A percentile compares a stretch with the other conserved stretches of the same genome.
Conservation (phyloP, 2,329 filamentous ascomycete species). For the Aspergillus quadrilineatus region DNA sequence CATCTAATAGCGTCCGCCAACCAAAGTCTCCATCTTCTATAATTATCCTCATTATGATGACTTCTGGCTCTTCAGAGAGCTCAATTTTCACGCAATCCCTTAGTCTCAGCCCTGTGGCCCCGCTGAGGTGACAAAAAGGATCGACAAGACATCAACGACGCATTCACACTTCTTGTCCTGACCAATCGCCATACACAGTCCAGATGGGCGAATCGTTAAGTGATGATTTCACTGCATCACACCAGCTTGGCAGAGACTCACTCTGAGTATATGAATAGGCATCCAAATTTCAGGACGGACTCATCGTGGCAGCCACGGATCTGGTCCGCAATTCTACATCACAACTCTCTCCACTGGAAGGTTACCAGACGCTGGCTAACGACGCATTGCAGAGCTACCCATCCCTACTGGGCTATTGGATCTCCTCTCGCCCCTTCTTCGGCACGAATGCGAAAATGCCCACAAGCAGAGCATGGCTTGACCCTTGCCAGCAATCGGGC, state of each 20-base stretch:
- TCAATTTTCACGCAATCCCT: neutral
- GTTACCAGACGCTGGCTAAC: neutral
- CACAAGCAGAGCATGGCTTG: neutral
- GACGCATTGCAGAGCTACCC: neutral
- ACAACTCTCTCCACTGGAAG: neutral
- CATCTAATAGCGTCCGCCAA: conserved; percentile 1
- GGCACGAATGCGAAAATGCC: too few relatives aligned
- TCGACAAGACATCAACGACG: conserved; percentile 6
- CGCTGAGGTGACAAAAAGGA: conserved; percentile 3
- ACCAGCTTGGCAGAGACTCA: neutral
- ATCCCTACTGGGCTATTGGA: too few relatives aligned
- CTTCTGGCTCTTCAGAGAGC: neutral
- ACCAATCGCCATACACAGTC: neutral
- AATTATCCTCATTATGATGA: neutral
- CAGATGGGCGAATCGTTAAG: neutral
- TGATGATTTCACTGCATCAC: neutral
- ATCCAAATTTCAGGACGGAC: neutral
- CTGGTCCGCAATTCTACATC: neutral
- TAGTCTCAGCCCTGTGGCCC: conserved; percentile 12
- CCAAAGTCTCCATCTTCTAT: conserved; percentile 1
- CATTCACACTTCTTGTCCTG: neutral
- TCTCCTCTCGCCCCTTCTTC: neutral
- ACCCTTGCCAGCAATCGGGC: neutral
- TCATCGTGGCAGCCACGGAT: neutral
- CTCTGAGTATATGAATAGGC: neutral